Conservation (phyloP, 2,329 filamentous ascomycete species). For the Lizonia empirigonia region DNA sequence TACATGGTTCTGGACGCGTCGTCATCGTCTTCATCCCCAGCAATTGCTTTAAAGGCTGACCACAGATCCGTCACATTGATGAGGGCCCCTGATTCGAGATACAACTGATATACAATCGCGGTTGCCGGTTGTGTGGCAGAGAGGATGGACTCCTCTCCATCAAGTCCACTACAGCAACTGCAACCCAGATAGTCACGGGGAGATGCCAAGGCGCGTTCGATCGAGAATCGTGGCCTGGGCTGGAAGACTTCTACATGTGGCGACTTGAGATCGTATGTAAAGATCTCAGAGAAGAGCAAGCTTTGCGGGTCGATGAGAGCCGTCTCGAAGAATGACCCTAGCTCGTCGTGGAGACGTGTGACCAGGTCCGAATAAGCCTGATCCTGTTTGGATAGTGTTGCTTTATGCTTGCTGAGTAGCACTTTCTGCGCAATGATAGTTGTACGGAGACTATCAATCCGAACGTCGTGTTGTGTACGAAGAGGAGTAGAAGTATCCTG, state of each 20-base stretch:
- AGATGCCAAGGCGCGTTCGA: slow-evolving; percentile 72
- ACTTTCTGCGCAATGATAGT: slow-evolving; percentile 83
- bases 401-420: slow-evolving; percentile 75
- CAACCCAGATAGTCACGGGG: slow-evolving; percentile 81
- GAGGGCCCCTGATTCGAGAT: slow-evolving; percentile 75
- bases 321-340: slow-evolving; percentile 56
- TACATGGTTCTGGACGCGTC: slow-evolving; percentile 56
- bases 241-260: slow-evolving; percentile 77
- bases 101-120: slow-evolving; percentile 77
- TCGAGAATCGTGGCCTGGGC: slow-evolving; percentile 70
- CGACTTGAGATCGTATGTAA: slow-evolving; percentile 73
- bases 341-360: slow-evolving; percentile 58
- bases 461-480: slow-evolving; percentile 76
- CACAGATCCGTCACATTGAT: slow-evolving; percentile 82
- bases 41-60: slow-evolving; percentile 73
- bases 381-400: slow-evolving; percentile 72
- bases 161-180: slow-evolving; percentile 63
- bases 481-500: slow-evolving; percentile 52
- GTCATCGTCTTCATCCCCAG: slow-evolving; percentile 58
- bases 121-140: slow-evolving; percentile 70
- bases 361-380: slow-evolving; percentile 71
- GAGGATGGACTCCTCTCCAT: slow-evolving; percentile 52
- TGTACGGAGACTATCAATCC: slow-evolving; percentile 71
- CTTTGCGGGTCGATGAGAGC: slow-evolving; percentile 57
- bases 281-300: slow-evolving; percentile 71